These are phyloP conservation scores for Aspergillus versicolor DNA, from an alignment of 2,329 filamentous ascomycete genomes.

Conservation along the genomic window DNA sequence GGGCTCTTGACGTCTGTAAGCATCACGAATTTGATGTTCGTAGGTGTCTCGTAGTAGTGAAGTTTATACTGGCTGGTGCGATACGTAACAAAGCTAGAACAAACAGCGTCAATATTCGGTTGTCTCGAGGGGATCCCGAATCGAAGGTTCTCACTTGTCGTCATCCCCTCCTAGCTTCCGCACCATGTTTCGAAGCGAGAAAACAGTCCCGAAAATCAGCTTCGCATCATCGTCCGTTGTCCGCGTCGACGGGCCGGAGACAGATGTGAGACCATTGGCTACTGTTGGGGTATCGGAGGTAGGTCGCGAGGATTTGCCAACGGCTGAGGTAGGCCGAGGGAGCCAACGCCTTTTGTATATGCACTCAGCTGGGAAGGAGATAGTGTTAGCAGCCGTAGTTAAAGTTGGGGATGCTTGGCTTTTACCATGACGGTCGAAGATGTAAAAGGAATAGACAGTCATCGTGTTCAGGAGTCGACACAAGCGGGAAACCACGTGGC, in stretches of 20 bases:
- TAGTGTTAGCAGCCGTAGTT: background rate
- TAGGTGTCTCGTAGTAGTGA: conserved; percentile 98
- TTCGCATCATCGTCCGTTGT: conserved; percentile 82
- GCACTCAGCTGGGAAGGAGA: conserved; percentile 71
- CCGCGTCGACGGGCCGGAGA: conserved; percentile 42
- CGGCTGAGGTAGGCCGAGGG: conserved; percentile 50
- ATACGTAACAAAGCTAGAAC: conserved; percentile 78
- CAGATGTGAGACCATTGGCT: conserved; percentile 41
- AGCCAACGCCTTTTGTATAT: conserved; percentile 92
- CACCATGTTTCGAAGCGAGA: conserved; percentile 94
- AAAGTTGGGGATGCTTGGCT: background rate
- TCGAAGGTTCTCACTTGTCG: conserved; percentile 58
- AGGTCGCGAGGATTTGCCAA: conserved; percentile 49
- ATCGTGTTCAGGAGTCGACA: conserved; percentile 52
- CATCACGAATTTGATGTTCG: conserved; percentile 94
- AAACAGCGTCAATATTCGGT: background rate
- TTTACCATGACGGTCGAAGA: conserved; percentile 96
- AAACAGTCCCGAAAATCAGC: conserved; percentile 94
- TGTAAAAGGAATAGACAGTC: conserved; percentile 97
- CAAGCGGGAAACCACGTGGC: background rate
- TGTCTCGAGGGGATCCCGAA: background rate
- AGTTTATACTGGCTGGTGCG: conserved; percentile 95
- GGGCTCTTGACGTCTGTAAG: conserved; percentile 84
- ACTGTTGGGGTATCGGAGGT: conserved; percentile 49
- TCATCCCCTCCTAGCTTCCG: conserved; percentile 91